Conservation (phyloP, 1,139 yeast species). For the Candida tetrigidarum region DNA sequence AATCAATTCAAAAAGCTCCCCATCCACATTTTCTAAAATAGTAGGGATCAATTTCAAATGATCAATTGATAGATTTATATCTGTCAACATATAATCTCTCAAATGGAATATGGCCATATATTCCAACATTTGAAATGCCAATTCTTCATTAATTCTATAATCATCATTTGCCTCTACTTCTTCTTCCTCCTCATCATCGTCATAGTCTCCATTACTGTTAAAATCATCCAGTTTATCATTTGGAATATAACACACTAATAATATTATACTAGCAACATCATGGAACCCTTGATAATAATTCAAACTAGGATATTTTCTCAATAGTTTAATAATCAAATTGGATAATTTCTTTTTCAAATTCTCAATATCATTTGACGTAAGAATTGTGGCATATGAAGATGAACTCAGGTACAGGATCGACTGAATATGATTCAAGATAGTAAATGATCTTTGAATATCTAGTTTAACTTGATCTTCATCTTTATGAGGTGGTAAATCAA, state of each 20-base stretch:
- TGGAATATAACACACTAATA: conserved; percentile 49
- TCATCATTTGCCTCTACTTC: conserved; percentile 16
- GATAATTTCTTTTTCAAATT: conserved; percentile 45
- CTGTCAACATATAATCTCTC: conserved; percentile 84
- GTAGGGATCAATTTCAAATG: conserved; percentile 71
- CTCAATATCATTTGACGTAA: conserved; percentile 37
- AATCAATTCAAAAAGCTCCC: conserved; percentile 52
- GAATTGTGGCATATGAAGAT: conserved; percentile 36
- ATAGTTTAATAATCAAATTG: conserved; percentile 54
- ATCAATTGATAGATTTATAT: conserved; percentile 64
- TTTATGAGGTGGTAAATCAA: conserved; percentile 51
- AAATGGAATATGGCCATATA: conserved; percentile 63
- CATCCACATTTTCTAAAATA: conserved; percentile 55
- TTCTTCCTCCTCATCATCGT: not conserved
- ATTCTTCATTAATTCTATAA: conserved; percentile 32
- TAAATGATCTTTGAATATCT: conserved; percentile 77
- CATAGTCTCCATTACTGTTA: conserved; percentile 1
- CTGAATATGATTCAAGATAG: conserved; percentile 39
- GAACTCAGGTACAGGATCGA: conserved; percentile 22
- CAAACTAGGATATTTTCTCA: conserved; percentile 63
- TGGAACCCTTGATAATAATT: conserved; percentile 93
- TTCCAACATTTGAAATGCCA: conserved; percentile 56
- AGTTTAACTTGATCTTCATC: conserved; percentile 82
- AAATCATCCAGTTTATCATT: conserved; percentile 10
- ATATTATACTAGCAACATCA: conserved; percentile 76